Evolutionary conservation across 495 filamentous ascomycete species (phyloP), one percentile per base, ranked within the genome.

Genomic region (Lasiosphaeris hirsuta): DNA sequence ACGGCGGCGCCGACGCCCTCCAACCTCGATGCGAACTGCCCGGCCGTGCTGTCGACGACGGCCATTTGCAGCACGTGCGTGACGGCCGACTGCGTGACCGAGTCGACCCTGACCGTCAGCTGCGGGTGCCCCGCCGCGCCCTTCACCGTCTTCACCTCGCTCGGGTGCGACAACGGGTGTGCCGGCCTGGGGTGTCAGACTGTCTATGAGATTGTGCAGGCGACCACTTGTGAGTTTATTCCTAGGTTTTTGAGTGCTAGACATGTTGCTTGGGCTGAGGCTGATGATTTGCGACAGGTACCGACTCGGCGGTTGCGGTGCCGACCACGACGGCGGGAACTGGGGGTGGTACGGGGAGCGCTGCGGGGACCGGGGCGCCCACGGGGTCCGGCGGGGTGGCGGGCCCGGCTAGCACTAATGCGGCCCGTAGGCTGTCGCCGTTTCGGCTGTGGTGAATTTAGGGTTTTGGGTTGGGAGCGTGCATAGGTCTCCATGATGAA

Each of bases 61-160:
- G 44, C 39, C 40, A 50, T 70, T 50, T 70, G 67, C 63, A 45
- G 14, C 15, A 63, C 67, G 7, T 70, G 67, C 45, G 17, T 64
- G 35, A 66, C 65, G 0, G 19, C 53, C 10, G 63, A 47, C 11
- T 70, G 67, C 63, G 40, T 66, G 38, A 45, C 45, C 13, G 17
- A 39, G 11, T 48, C 40, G 3, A 65, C 63, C 33, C 46, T 68
- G 19, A 66, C 65, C 5, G 65, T 56, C 15, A 53, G 37, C 49
- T 64, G 62, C 41, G 49, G 46, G 2, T 68, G 66, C 34, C 60
- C 65, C 0, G 43, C 33, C 1, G 41, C 53, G 7, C 41, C 63
- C 3, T 38, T 58, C 5, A 70, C 67, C 35, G 36, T 70, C 14
- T 62, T 51, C 35, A 37, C 45, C 13, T 56, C 51, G 30, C 58